Base-by-base conservation (phyloP, 2,329 filamentous ascomycete species). In the Stromatinia cepivora region DNA sequence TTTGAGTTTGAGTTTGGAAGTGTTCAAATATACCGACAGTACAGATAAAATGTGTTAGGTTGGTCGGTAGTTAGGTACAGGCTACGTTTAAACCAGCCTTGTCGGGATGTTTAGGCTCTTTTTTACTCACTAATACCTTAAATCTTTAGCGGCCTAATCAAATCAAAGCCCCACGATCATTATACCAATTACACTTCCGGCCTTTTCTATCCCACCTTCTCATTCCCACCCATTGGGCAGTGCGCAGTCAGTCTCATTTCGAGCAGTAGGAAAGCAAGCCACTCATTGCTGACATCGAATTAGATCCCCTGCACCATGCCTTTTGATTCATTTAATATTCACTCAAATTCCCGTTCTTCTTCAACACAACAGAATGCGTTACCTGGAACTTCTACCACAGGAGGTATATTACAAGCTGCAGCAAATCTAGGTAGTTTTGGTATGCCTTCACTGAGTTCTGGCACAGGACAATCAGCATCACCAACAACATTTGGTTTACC, bases 381-480 rank as follows among this genome's bases (percentile, higher is more conserved):
- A 52, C 72, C 73, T 6, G 57, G 57, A 42, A 39, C 56, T 64
- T 71, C 71, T 52, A 72, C 74, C 66, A 70, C 72, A 25, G 71
- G 74, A 56, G 75, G 75, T 61, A 71, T 77, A 61, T 62, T 77
- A 50, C 76, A 78, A 73, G 74, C 75, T 48, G 71, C 74, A n/a
- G 74, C 76, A 70, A 73, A 70, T 69, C 67, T 78, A 76, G 76
- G 73, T 13, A 76, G 75, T 34, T 71, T 76, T 70, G 75, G 74
- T 20, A 73, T 75, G 17, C 76, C 76, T 4, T 69, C 73, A 13
- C 74, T 77, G 62, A 73, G 73, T 71, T 75, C 75, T 69, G 76
- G 75, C 70, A 25, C 56, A 45, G 77, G 73, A 71, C 78, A 79
- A 70, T 77, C 75, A 62, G 78, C 76, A 65, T 77, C 75, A 46